A percentile compares a stretch with the other conserved stretches of the same genome.
Conservation (phyloP, 2,329 filamentous ascomycete genomes). For the Aureobasidium uvarum region DNA sequence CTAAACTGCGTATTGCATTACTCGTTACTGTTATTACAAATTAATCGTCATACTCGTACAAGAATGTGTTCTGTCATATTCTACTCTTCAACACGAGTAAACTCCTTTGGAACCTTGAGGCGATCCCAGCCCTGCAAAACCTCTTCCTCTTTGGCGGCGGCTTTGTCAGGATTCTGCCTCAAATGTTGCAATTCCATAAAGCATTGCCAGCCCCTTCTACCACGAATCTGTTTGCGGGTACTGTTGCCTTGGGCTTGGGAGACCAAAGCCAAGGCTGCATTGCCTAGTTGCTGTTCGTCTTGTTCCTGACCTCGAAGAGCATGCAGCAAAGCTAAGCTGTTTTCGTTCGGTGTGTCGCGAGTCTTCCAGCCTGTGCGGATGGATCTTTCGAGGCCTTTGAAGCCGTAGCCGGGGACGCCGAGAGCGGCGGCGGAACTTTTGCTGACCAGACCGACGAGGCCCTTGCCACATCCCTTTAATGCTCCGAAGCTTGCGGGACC, state of each 20-base stretch:
- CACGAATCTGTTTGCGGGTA: neutral
- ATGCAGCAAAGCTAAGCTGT: neutral
- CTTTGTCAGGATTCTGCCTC: constrained; percentile 1
- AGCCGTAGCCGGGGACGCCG: constrained; percentile 9
- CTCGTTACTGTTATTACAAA: constrained; percentile 5
- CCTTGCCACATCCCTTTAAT: neutral
- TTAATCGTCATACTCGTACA: neutral
- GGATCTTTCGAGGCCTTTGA: constrained; percentile 18
- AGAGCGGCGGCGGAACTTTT: constrained; percentile 9
- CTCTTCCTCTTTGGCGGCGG: constrained; percentile 5
- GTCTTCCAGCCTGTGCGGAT: constrained; percentile 20
- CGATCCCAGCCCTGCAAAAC: neutral
- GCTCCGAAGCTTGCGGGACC: neutral
- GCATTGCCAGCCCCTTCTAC: constrained; percentile 10
- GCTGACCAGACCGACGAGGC: neutral
- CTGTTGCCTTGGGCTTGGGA: constrained; percentile 2
- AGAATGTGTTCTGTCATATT: neutral
- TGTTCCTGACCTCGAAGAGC: neutral
- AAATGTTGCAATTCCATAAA: neutral
- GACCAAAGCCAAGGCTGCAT: neutral
- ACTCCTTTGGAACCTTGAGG: constrained; percentile 1
- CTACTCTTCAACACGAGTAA: neutral
- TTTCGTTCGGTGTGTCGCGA: neutral
- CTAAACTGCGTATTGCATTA: neutral
- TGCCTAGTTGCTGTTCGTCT: neutral